Conservation (phyloP, 2,329 filamentous ascomycete species). For the Neophaeococcomyces mojaviensis region DNA sequence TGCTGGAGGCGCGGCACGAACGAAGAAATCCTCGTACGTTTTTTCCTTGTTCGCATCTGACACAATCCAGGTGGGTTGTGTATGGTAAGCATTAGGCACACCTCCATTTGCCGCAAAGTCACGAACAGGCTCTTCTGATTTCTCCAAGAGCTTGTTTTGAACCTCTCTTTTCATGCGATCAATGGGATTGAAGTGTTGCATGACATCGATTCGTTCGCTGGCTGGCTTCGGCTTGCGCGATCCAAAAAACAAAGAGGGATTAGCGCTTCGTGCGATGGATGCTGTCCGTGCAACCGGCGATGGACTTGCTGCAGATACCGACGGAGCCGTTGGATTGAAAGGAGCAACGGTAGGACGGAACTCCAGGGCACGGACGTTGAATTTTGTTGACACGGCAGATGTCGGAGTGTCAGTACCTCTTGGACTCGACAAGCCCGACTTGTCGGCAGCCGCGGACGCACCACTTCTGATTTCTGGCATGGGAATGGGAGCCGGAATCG, state of each 20-base stretch:
- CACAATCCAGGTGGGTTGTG: slow-evolving; percentile 74
- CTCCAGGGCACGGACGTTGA: slow-evolving; percentile 56
- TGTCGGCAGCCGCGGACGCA: slow-evolving; percentile 26
- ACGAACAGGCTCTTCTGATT: slow-evolving; percentile 39
- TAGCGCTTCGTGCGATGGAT: slow-evolving; percentile 40
- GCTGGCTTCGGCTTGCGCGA: slow-evolving; percentile 62
- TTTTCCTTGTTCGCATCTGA: slow-evolving; percentile 64
- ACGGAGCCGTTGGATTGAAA: slow-evolving; percentile 63
- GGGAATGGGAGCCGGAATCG: slow-evolving; percentile 47
- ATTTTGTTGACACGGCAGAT: slow-evolving; percentile 45
- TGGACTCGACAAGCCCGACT: slow-evolving; percentile 36
- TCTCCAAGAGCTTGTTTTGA: slow-evolving; percentile 10
- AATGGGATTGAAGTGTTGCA: slow-evolving; percentile 54
- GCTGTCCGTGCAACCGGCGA: slow-evolving; percentile 50
- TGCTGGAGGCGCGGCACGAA: slow-evolving; percentile 52
- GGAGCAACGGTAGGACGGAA: slow-evolving; percentile 76
- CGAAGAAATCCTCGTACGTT: slow-evolving; percentile 74
- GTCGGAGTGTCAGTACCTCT: slow-evolving; percentile 44
- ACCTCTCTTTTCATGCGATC: slow-evolving; percentile 63
- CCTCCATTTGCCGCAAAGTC: slow-evolving; percentile 71
- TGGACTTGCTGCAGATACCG: slow-evolving; percentile 65
- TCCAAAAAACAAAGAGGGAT: slow-evolving; percentile 53
- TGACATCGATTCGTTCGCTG: slow-evolving; percentile 47
- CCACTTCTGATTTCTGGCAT: slow-evolving; percentile 59
- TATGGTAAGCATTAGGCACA: slow-evolving; percentile 78